These are phyloP conservation scores for Strigomonas culicis DNA, from an alignment of 208 protist species.

Conservation along the genomic window DNA sequence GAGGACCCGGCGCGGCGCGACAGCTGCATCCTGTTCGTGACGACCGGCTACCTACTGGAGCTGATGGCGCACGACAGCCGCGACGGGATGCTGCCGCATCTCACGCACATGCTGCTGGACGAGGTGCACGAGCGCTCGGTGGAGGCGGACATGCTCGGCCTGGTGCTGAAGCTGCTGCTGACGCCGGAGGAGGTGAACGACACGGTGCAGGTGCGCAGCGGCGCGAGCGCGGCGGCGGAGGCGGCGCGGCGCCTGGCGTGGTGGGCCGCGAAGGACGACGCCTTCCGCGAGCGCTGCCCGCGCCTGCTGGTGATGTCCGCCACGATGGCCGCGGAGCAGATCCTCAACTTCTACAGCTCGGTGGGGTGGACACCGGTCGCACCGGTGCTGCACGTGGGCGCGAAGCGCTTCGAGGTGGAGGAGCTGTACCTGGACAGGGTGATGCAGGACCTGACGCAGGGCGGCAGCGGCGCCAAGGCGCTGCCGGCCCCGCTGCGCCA, in stretches of 20 bases:
- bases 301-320: conserved; percentile 33
- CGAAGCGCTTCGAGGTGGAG: conserved; percentile 19
- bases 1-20: conserved; percentile 3
- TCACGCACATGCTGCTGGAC: conserved; percentile 37
- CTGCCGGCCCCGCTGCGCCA: conserved; percentile 1
- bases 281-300: conserved; percentile 8
- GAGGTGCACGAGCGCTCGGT: conserved; percentile 47
- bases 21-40: conserved; percentile 30
- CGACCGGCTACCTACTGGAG: conserved; percentile 27
- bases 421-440: conserved; percentile 17
- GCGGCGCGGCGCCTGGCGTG: conserved; percentile 6
- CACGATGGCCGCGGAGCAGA: conserved; percentile 22
- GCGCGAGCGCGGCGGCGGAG: not conserved
- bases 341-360: conserved; percentile 16
- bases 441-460: not conserved
- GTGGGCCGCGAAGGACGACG: conserved; percentile 6
- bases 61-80: conserved; percentile 22
- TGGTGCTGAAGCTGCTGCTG: conserved; percentile 30
- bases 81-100: conserved; percentile 21
- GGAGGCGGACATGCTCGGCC: conserved; percentile 33
- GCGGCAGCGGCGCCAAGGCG: not conserved
- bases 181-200: not conserved
- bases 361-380: conserved; percentile 12
- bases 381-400: conserved; percentile 20
- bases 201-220: not conserved